Evolutionary conservation across 2,329 filamentous ascomycete species (phyloP).

Genomic region (Incumbomyces lentus): DNA sequence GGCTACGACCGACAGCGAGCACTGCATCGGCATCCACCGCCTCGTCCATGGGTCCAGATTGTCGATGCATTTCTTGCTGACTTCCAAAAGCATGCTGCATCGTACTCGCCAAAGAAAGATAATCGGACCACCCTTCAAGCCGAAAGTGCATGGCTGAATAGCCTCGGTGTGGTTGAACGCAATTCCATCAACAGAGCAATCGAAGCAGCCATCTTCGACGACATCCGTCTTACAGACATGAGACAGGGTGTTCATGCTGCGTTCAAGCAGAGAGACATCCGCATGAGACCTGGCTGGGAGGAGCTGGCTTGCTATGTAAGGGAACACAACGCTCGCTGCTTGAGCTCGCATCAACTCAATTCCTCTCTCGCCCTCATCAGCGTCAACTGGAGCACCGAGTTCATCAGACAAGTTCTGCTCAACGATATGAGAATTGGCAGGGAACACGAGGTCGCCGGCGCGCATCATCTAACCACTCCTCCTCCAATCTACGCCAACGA

Average conservation of each 20-base stretch:
- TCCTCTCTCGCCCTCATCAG: background rate
- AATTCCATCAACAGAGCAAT: background rate
- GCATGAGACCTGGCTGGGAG: background rate
- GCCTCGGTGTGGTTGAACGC: background rate
- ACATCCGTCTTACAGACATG: background rate
- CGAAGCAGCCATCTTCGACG: constrained; percentile 2
- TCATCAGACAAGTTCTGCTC: background rate
- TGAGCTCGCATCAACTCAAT: background rate
- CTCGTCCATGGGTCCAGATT: constrained; percentile 2
- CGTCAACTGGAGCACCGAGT: constrained; percentile 6
- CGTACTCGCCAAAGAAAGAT: background rate
- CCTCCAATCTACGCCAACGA: constrained; percentile 4
- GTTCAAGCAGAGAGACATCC: background rate
- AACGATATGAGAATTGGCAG: background rate
- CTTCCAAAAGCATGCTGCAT: background rate
- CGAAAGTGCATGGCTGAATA: constrained; percentile 4
- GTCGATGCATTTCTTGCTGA: constrained; percentile 4
- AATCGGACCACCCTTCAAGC: background rate
- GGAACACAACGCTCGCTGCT: background rate
- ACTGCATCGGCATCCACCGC: background rate
- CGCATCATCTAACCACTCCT: background rate
- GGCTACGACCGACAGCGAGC: background rate
- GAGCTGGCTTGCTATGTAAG: background rate
- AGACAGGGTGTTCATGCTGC: background rate
- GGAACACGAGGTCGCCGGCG: background rate